Conservation (phyloP, 257 asterid species). For the Cruciata laevipes region DNA sequence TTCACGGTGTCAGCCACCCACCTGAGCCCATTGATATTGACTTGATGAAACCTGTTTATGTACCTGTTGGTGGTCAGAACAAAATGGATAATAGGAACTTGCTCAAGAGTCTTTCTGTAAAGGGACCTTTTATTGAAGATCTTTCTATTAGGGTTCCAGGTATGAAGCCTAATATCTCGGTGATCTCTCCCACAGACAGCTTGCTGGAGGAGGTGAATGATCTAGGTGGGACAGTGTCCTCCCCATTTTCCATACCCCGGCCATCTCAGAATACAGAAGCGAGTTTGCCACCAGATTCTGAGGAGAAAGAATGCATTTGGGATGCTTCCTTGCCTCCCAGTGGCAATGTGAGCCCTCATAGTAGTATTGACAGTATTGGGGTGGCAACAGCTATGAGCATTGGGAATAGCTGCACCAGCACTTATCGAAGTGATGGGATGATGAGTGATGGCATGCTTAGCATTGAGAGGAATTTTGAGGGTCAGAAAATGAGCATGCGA, state of each 20-base stretch:
- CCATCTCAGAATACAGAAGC: conserved; percentile 33
- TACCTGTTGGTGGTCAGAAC: conserved; percentile 56
- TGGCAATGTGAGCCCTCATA: conserved; percentile 47
- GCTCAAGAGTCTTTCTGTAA: conserved; percentile 43
- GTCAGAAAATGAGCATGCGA: conserved; percentile 33
- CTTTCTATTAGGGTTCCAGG: conserved; percentile 47
- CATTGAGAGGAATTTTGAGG: conserved; percentile 33
- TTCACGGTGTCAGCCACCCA: conserved; percentile 83
- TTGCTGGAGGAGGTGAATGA: conserved; percentile 33
- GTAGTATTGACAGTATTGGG: conserved; percentile 41
- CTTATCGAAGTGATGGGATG: conserved; percentile 35
- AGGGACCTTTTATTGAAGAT: conserved; percentile 55
- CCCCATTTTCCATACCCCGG: conserved; percentile 33
- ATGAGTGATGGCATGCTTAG: conserved; percentile 55
- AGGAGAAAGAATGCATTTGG: conserved; percentile 44
- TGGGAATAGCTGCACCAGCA: conserved; percentile 38
- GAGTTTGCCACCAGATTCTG: conserved; percentile 32
- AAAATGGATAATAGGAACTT: conserved; percentile 44
- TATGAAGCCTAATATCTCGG: conserved; percentile 23
- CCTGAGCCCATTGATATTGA: conserved; percentile 64
- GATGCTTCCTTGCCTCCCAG: conserved; percentile 53
- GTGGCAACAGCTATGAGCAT: conserved; percentile 39
- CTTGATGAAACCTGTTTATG: conserved; percentile 64
- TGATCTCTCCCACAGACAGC: conserved; percentile 31
- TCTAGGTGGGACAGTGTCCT: conserved; percentile 17